Conservation (phyloP, 352 stramenopile species). For the Pythium volutum region DNA sequence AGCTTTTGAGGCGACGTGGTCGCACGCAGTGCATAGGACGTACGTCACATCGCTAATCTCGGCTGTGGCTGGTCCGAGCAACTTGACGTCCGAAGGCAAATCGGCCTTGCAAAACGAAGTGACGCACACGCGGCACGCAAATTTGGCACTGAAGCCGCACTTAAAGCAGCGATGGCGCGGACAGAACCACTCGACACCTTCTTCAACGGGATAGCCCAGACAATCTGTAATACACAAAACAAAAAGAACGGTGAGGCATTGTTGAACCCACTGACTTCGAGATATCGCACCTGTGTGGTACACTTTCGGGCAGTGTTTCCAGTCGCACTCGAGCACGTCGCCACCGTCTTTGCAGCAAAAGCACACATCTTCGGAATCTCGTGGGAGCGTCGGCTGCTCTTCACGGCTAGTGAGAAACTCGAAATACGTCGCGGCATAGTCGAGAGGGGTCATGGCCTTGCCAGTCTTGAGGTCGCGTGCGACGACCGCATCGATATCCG, state of each 20-base stretch:
- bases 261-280: background rate
- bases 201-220: constrained; percentile 55
- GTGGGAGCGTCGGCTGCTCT: constrained; percentile 9
- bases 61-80: constrained; percentile 39
- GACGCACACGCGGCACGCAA: constrained; percentile 68
- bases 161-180: constrained; percentile 65
- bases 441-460: constrained; percentile 42
- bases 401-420: constrained; percentile 58
- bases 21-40: constrained; percentile 55
- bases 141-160: constrained; percentile 54
- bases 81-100: constrained; percentile 38
- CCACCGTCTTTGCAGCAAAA: constrained; percentile 86
- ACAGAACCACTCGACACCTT: constrained; percentile 60
- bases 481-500: constrained; percentile 15
- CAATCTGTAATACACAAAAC: constrained; percentile 47
- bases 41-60: constrained; percentile 61
- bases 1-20: constrained; percentile 30
- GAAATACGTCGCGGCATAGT: constrained; percentile 69
- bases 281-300: constrained; percentile 58
- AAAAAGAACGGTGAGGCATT: background rate
- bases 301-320: constrained; percentile 71
- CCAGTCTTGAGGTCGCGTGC: constrained; percentile 12
- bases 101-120: constrained; percentile 71
- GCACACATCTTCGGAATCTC: constrained; percentile 77
- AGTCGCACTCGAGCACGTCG: constrained; percentile 79